These are phyloP conservation scores for Tetracladium maxilliforme DNA, from an alignment of 2,329 filamentous ascomycete genomes.

Conservation along the genomic window DNA sequence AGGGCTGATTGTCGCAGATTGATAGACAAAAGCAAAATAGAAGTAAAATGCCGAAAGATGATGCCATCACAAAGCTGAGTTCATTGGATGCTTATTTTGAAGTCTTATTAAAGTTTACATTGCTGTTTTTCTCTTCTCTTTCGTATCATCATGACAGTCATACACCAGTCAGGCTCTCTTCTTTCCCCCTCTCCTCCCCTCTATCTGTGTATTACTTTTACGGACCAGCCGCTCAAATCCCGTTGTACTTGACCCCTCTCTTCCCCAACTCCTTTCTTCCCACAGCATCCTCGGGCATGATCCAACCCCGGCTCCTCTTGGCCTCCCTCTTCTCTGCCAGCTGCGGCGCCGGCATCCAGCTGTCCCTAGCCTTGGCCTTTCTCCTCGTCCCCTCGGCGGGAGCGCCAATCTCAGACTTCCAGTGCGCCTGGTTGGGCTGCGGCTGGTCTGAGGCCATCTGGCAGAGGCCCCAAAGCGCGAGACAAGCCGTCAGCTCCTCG, in stretches of 20 bases:
- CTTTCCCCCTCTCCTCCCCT: no score
- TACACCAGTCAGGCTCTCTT: no score
- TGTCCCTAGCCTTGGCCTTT: constrained; percentile 54
- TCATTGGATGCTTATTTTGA: no score
- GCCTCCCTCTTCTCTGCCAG: constrained; percentile 62
- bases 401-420: constrained; percentile 59
- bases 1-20: no score
- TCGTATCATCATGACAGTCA: no score
- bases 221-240: no score
- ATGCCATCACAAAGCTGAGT: no score
- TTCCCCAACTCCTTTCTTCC: constrained; percentile 58
- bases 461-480: constrained; percentile 67
- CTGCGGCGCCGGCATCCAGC: constrained; percentile 63
- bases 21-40: no score
- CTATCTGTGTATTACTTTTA: no score
- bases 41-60: no score
- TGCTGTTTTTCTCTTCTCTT: no score
- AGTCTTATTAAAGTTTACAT: no score
- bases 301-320: constrained; percentile 61
- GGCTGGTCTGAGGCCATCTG: constrained; percentile 51
- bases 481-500: constrained; percentile 46
- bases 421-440: constrained; percentile 42
- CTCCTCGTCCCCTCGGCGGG: constrained; percentile 58
- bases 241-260: constrained; percentile 48
- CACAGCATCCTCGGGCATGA: constrained; percentile 59